Evolutionary conservation across 1,284 basidiomycete genomes (phyloP).

Genomic region (Sanghuangporus sanghuang): DNA sequence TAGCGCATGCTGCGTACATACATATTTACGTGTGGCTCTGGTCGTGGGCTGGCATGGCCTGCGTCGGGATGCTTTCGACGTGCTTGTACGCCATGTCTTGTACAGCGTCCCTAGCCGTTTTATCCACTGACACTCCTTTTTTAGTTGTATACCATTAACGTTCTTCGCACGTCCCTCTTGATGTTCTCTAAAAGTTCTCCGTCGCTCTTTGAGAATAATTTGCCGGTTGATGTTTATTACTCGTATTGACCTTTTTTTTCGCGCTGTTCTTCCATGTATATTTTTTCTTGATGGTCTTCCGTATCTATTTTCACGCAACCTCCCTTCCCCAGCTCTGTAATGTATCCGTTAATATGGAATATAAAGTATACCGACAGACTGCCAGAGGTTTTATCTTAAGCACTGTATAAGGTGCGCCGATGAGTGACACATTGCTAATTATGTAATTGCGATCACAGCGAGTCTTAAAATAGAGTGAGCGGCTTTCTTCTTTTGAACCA

Average conservation of each 20-base stretch:
- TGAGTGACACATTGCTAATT: no score
- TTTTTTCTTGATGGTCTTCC: background rate
- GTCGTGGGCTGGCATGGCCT: background rate
- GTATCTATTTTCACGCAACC: no score
- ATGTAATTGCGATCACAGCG: no score
- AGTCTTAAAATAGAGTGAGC: no score
- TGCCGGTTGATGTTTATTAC: background rate
- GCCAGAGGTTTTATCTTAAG: no score
- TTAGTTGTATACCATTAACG: background rate
- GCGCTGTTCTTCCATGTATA: background rate
- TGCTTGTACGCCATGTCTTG: background rate
- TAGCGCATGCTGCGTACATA: background rate
- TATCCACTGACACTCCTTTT: background rate
- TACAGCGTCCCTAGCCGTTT: background rate
- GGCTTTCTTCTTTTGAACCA: no score
- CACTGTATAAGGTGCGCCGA: no score
- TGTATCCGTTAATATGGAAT: constrained; percentile 2
- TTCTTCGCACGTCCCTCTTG: background rate
- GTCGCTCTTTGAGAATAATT: background rate
- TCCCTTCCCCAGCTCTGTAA: background rate
- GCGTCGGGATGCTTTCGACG: background rate
- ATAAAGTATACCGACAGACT: background rate
- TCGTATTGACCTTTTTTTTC: background rate
- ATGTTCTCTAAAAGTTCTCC: background rate
- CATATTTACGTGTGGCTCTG: background rate